phyloP scores from a whole-genome alignment of 2,329 filamentous ascomycete species.

The Leptoxyphium fumago region DNA sequence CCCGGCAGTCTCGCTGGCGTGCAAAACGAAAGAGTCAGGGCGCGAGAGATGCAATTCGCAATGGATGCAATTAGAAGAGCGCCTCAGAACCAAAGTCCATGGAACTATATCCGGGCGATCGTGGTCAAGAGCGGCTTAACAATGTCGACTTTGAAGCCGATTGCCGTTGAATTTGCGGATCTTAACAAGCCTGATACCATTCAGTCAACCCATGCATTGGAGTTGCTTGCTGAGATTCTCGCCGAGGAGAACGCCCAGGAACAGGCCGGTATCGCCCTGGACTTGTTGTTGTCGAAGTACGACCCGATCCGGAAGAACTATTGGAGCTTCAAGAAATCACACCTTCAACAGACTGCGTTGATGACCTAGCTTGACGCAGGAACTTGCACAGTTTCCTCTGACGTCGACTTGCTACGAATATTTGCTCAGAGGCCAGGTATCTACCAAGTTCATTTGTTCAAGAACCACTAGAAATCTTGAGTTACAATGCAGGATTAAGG shows the following conservation, averaged over 20 bases:
- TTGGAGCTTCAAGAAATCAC: slow-evolving; percentile 62
- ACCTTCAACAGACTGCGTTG: slow-evolving; percentile 6
- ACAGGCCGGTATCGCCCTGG: slow-evolving; percentile 55
- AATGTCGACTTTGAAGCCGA: slow-evolving; percentile 35
- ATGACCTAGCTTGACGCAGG: no score
- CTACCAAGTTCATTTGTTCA: no score
- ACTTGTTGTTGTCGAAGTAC: slow-evolving; percentile 66
- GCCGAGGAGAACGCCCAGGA: slow-evolving; percentile 35
- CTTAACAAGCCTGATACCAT: slow-evolving; percentile 36
- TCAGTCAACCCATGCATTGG: slow-evolving; percentile 48
- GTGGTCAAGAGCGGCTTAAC: slow-evolving; percentile 48
- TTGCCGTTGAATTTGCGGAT: slow-evolving; percentile 40
- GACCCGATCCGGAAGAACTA: slow-evolving; percentile 85
- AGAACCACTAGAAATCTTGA: no score
- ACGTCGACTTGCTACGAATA: no score
- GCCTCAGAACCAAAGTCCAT: slow-evolving; percentile 86
- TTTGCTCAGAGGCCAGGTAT: no score
- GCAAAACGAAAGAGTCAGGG: slow-evolving; percentile 41
- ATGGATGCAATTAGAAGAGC: slow-evolving; percentile 60
- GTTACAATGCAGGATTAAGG: no score
- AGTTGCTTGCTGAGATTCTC: slow-evolving; percentile 57
- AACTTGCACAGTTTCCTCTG: no score
- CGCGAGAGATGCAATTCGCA: slow-evolving; percentile 56
- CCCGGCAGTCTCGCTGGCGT: slow-evolving; percentile 20
- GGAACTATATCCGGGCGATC: slow-evolving; percentile 79